These are phyloP conservation scores for Akanthomyces muscarius DNA, from an alignment of 2,329 filamentous ascomycete genomes.

Conservation along the genomic window DNA sequence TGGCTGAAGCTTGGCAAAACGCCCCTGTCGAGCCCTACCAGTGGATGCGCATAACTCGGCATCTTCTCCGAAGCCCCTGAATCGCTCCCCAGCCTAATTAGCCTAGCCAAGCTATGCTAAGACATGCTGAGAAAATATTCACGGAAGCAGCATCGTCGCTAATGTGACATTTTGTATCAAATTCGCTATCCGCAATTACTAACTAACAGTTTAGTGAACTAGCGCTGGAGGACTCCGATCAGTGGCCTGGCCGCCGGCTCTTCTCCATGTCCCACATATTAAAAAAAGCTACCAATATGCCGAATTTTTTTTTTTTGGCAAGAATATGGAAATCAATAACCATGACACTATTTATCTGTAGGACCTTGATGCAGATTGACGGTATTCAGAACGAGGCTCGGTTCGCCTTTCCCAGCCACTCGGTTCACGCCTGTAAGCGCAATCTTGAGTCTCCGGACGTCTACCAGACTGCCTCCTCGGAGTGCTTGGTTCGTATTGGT, in stretches of 20 bases:
- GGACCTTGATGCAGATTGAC: no score
- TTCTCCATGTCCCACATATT: background rate
- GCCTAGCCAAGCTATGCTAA: background rate
- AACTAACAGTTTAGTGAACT: no score
- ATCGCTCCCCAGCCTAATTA: background rate
- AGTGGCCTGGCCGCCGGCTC: background rate
- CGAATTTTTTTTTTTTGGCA: no score
- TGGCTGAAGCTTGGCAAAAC: constrained; percentile 5
- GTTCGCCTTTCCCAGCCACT: background rate
- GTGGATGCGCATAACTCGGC: background rate
- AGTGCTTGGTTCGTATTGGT: background rate
- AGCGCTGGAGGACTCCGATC: no score
- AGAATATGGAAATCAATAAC: background rate
- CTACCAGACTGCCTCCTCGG: background rate
- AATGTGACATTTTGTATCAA: no score
- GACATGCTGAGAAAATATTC: no score
- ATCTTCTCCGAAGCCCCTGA: background rate
- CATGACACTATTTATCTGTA: background rate
- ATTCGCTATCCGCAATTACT: no score
- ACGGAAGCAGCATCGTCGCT: no score
- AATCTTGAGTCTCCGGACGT: background rate
- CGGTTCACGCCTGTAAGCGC: background rate
- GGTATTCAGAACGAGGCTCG: background rate
- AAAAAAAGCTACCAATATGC: no score
- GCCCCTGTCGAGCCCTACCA: background rate